phyloP scores from a whole-genome alignment of 768 basidiomycete species.

The Mycena latifolia region DNA sequence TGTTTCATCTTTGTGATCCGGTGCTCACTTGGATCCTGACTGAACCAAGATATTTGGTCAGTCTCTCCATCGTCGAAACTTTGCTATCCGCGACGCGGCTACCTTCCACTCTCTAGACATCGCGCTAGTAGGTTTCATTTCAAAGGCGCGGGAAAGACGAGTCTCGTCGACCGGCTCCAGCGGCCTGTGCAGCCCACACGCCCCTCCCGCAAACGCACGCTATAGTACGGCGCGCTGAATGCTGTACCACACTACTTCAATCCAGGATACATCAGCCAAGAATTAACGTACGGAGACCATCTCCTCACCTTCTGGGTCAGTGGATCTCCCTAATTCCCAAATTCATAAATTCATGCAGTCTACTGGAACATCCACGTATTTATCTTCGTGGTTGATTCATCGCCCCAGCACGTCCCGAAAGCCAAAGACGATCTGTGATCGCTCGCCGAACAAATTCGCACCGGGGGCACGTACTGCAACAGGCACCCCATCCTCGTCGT shows the following conservation, averaged over 20 bases:
- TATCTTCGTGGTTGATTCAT: constrained; percentile 64
- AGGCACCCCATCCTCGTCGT: constrained; percentile 15
- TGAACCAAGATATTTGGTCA: too few species aligned
- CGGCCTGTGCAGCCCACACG: constrained; percentile 40
- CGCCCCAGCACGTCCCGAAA: constrained; percentile 59
- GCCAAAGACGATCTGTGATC: constrained; percentile 56
- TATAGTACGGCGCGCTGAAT: background rate
- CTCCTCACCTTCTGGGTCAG: constrained; percentile 68
- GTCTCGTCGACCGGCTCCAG: constrained; percentile 45
- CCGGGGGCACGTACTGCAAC: background rate
- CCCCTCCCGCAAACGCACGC: background rate
- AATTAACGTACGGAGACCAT: constrained; percentile 59
- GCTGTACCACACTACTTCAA: background rate
- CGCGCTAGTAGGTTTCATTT: constrained; percentile 39
- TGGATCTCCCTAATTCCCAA: too few species aligned
- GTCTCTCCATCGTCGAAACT: too few species aligned
- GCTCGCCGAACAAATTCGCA: constrained; percentile 53
- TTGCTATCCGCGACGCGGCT: too few species aligned
- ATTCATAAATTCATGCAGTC: background rate
- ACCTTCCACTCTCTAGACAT: too few species aligned
- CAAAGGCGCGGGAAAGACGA: constrained; percentile 45
- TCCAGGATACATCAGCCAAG: constrained; percentile 58
- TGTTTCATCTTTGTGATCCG: too few species aligned
- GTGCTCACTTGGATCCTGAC: too few species aligned
- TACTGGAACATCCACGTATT: constrained; percentile 54